Conservation (phyloP, 176 grass and related monocot genomes). For the Hordeum marinum region DNA sequence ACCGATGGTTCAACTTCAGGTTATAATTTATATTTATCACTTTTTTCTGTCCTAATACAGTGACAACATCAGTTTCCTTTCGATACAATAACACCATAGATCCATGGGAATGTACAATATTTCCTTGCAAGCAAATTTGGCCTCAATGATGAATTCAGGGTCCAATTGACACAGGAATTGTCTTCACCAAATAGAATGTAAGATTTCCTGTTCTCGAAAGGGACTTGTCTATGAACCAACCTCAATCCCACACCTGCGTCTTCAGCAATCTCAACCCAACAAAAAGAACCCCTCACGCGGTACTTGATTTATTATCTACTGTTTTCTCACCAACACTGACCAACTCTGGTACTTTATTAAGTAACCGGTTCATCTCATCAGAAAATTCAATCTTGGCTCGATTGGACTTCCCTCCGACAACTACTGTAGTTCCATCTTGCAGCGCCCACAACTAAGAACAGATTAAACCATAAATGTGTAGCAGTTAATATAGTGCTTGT, state of each 20-base stretch:
- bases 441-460: constrained; percentile 79
- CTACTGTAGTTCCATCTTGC: constrained; percentile 85
- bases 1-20: neutral
- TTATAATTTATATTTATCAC: neutral
- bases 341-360: constrained; percentile 83
- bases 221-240: neutral
- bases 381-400: constrained; percentile 85
- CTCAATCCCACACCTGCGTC: neutral
- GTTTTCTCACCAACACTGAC: constrained; percentile 32
- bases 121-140: neutral
- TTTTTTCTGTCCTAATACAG: neutral
- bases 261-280: neutral
- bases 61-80: neutral
- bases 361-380: constrained; percentile 74
- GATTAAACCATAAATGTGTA: neutral
- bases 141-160: neutral
- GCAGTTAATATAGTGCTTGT: neutral
- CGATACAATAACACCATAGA: neutral
- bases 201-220: neutral
- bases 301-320: constrained; percentile 19
- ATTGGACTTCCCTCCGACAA: constrained; percentile 80
- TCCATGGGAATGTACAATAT: neutral
- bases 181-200: neutral
- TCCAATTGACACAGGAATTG: neutral
- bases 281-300: neutral